Evolutionary conservation across 2,329 filamentous ascomycete species (phyloP), one percentile per base, ranked within the genome.

Genomic region (Thelonectria olida): DNA sequence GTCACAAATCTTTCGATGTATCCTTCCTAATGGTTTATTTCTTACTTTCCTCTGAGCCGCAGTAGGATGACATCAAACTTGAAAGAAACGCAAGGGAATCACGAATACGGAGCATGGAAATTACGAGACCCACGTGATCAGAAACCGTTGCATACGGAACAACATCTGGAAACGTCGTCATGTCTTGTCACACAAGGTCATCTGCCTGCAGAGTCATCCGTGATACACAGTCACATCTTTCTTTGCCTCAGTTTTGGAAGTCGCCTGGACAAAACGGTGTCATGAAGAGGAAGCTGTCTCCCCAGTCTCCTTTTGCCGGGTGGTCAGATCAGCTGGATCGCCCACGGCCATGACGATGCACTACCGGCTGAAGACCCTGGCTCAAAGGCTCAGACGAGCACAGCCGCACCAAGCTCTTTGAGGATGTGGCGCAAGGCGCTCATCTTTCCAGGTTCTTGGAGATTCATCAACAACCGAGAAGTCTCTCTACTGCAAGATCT

Each of bases 221-320:
- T 27, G 15, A n/a, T 31, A 8, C 52, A 27, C 45, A 41, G 36
- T 47, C 20, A 19, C 44, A 12, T 36, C 42, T 19, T 15, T n/a
- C n/a, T 41, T 49, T 55, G 38, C 39, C 45, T 38, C 50, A n/a
- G n/a, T 50, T 53, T 36, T 10, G 25, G 44, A 28, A 47, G 15
- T 22, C 27, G 34, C 36, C 36, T 54, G 54, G 64, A 63, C 64
- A 47, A 48, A 39, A 61, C 64, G 53, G 56, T 64, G 60, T 69
- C 64, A 53, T 67, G 19, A 7, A 34, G 22, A 49, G 10, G 31
- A 25, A 25, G 8, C 23, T 13, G 13, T 49, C 53, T 49, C 10
- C 44, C 20, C 15, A 22, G 49, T 47, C 23, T 47, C 45, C 25
- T 36, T 42, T 39, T 12, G 31, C 12, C 52, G 39, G 39, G 22